Evolutionary conservation across 305 asterid genomes (phyloP), one percentile per base, ranked within the genome.

Genomic region (Andrographis paniculata): DNA sequence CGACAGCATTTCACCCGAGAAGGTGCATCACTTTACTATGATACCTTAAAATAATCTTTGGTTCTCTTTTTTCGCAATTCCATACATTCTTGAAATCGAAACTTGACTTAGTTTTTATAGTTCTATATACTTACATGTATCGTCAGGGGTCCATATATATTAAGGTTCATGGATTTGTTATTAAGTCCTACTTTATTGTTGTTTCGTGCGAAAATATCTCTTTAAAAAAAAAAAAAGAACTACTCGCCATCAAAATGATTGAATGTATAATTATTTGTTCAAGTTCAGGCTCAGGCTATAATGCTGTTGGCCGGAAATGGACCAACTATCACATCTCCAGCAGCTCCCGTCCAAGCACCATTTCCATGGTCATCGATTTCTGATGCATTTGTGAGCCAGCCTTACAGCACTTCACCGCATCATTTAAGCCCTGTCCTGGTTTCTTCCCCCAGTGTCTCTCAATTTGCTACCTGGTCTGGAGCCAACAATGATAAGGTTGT

Each of bases 231-330:
- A n/a, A n/a, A n/a, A n/a, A n/a, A n/a, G n/a, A n/a, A n/a, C n/a
- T n/a, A n/a, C n/a, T n/a, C n/a, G n/a, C n/a, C n/a, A n/a, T n/a
- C n/a, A n/a, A n/a, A n/a, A n/a, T n/a, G n/a, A n/a, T n/a, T n/a
- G 17, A 20, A 27, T 33, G 2, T 4, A 8, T 8, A 12, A 3
- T 33, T 0, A 33, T 5, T 37, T 17, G 46, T 56, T 33, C 21
- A 14, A 37, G 36, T 52, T 39, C 57, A 43, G 97, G 97, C 95
- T 57, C 84, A 80, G 59, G 97, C 95, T 15, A 87, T 87, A 30
- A 87, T 84, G 97, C 60, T 87, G 43, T 57, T 87, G 72, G 97
- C 97, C 50, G 95, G 95, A 55, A 77, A 87, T 37, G 87, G 78
- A 27, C 74, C 82, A 41, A 61, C 87, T n/a, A 13, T n/a, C 17